Percentiles rank a stretch among this genome's conserved stretches.
These are phyloP conservation scores for Candida dendrica DNA, from an alignment of 805 yeast species.

Conservation along the genomic window DNA sequence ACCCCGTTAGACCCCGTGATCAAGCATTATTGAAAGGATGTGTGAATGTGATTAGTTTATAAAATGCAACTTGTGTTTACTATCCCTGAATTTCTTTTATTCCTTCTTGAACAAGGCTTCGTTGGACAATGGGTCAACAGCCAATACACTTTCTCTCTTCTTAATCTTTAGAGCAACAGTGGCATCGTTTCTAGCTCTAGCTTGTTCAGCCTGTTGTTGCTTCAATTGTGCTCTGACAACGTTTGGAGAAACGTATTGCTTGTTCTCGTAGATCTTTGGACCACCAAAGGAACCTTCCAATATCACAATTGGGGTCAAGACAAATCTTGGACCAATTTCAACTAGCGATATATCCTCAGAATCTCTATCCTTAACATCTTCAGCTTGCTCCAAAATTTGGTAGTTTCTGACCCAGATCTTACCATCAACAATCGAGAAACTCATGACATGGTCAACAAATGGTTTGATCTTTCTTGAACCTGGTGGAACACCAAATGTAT, in stretches of 20 bases:
- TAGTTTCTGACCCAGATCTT: conserved; percentile 94
- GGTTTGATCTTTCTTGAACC: conserved; percentile 89
- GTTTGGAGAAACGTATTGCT: conserved; percentile 94
- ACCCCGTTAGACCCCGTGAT: too few species aligned
- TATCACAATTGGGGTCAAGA: conserved; percentile 82
- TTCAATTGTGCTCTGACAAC: conserved; percentile 83
- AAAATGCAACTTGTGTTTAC: too few species aligned
- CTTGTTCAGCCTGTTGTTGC: conserved; percentile 73
- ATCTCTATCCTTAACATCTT: conserved; percentile 45
- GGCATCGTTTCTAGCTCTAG: conserved; percentile 71
- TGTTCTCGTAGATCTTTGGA: conserved; percentile 94
- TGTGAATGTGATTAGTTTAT: not conserved
- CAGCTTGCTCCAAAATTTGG: conserved; percentile 68
- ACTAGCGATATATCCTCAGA: conserved; percentile 67
- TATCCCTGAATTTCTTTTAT: too few species aligned
- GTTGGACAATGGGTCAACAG: conserved; percentile 78
- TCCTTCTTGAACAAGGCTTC: conserved; percentile 60
- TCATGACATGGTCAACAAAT: conserved; percentile 89
- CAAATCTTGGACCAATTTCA: conserved; percentile 96
- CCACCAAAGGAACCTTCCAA: conserved; percentile 97
- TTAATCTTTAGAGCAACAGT: conserved; percentile 70
- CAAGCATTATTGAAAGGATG: not conserved
- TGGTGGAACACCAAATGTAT: conserved; percentile 93
- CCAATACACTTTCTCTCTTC: conserved; percentile 66
- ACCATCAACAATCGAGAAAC: conserved; percentile 86